Evolutionary conservation across 208 protist genomes (phyloP), one percentile per base, ranked within the genome.

Genomic region (Trypanosoma platydactyli): DNA sequence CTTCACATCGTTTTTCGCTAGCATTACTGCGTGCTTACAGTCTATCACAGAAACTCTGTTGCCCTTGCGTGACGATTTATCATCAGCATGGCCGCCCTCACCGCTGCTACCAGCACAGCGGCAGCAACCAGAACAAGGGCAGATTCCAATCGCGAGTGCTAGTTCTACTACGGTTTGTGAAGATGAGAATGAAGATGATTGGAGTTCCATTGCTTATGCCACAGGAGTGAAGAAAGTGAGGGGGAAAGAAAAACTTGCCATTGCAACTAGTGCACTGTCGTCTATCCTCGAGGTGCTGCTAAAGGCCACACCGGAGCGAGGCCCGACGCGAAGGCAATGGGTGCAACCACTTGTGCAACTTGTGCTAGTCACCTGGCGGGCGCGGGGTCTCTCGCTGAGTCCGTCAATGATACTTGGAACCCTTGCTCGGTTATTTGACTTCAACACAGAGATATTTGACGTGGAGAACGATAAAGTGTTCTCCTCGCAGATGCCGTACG

Each of bases 201-300:
- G 20, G 13, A 18, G 15, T 49, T 5, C 3, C 20, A 49, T 5
- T 49, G 45, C 45, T 24, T 3, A 15, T 3, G 45, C 49, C 25
- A 20, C 25, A 13, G 49, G 12, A 22, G 22, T 4, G 18, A 30
- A 5, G 13, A 13, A 9, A 7, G 5, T 22, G 5, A 16, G 6
- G n/a, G 24, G 9, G 44, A 20, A 48, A 16, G 25, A 49, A 18
- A 75, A 68, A 49, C 54, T 75, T 41, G 1, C 24, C 3, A 18
- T 2, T 38, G 38, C 68, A 6, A 30, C 50, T 35, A 25, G 15
- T 16, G 42, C 35, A 3, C 5, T 75, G 30, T 58, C 61, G 0
- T 29, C 5, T 52, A 75, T 75, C 48, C 38, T 75, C 27, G 61
- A 75, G 29, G 61, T 50, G 15, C 35, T 75, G n/a, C 48, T 75